A percentile compares a stretch with the other conserved stretches of the same genome.
phyloP scores from a whole-genome alignment of 768 basidiomycete genomes.

The Leucocoprinus birnbaumii region DNA sequence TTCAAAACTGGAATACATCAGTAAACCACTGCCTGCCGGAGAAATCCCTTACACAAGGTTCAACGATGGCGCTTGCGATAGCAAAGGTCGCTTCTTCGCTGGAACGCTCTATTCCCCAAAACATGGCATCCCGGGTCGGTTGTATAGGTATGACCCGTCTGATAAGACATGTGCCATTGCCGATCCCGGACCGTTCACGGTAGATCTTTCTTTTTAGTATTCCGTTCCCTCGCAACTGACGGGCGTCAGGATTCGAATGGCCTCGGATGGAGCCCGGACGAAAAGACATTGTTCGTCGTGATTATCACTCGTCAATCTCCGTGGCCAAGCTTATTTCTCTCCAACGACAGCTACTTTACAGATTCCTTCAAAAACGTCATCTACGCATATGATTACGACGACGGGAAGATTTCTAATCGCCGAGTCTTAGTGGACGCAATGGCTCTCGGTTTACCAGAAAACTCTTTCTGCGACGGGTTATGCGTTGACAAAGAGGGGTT shows the following conservation, averaged over 20 bases:
- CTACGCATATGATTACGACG: constrained; percentile 63
- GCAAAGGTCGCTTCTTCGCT: constrained; percentile 60
- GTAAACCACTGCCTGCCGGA: constrained; percentile 43
- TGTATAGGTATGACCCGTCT: constrained; percentile 58
- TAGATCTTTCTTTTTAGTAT: constrained; percentile 21
- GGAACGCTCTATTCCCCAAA: constrained; percentile 57
- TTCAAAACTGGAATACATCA: constrained; percentile 45
- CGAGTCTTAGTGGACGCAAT: constrained; percentile 57
- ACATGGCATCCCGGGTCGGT: constrained; percentile 47
- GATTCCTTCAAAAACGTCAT: constrained; percentile 66
- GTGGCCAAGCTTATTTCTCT: constrained; percentile 1
- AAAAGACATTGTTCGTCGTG: constrained; percentile 50
- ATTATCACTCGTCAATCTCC: constrained; percentile 3
- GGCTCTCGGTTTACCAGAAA: constrained; percentile 44
- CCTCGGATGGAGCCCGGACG: constrained; percentile 61
- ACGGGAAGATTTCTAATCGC: constrained; percentile 54
- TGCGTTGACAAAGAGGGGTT: constrained; percentile 63
- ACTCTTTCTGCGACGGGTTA: constrained; percentile 62
- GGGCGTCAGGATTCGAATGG: constrained; percentile 57
- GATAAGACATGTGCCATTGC: constrained; percentile 44
- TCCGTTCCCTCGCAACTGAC: constrained; percentile 8
- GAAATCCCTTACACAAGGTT: constrained; percentile 49
- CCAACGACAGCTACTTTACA: constrained; percentile 58
- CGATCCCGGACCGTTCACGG: constrained; percentile 67
- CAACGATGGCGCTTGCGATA: constrained; percentile 72